Base-by-base conservation (phyloP, 2,329 filamentous ascomycete species). In the Fusarium stilboides region DNA sequence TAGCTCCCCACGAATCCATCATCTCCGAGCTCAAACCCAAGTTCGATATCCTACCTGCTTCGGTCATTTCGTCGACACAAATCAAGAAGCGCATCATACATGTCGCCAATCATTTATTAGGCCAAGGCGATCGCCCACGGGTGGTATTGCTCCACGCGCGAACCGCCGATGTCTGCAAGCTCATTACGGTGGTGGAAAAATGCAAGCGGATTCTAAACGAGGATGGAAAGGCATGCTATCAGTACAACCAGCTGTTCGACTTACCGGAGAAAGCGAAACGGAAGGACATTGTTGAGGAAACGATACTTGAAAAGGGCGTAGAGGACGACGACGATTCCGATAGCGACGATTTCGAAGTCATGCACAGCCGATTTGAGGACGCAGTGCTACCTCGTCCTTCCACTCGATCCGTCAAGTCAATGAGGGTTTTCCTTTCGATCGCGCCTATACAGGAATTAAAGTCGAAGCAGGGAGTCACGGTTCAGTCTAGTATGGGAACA, bases 101-200 rank as follows among this genome's bases (percentile, higher is more conserved):
- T 28, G 77, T 84, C 39, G 75, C 83, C 20, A 76, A 77, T 5
- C 85, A 88, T 67, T 79, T 88, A 8, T 75, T 79, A 26, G 71
- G 65, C 43, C 49, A 73, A 17, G 20, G 64, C n/a, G 68, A 70
- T 6, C 62, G 60, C 24, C 70, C 74, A 46, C 76, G 78, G 12
- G 73, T 83, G 15, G 81, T 82, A n/a, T 75, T 89, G 39, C 77
- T 89, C 19, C 82, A 87, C 71, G 85, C 86, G 33, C 83, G 84
- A 20, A 80, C 84, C 1, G 63, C 76, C 12, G 85, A 88, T 5
- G 84, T 87, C 3, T 84, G 83, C 77, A 94, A 94, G 77, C 82
- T 93, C 72, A 87, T 93, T 71, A 90, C 87, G 6, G 85, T 93
- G 45, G 84, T 85, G 44, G 91, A 94, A 77, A 89, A 92, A 37